Conservation (phyloP, 2,329 filamentous ascomycete genomes). For the Cytospora paraplurivora region DNA sequence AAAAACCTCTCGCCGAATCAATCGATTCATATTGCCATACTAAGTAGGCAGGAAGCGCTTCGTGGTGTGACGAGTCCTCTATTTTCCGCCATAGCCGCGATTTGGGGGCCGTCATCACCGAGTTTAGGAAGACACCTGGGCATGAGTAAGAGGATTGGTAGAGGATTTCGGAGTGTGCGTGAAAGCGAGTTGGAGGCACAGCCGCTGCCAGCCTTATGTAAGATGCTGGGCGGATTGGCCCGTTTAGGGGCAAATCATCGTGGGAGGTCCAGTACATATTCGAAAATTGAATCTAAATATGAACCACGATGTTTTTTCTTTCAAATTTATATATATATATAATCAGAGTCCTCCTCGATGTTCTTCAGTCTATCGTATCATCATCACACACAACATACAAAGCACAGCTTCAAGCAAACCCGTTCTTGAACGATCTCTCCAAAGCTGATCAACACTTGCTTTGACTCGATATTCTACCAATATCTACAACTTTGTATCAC, state of each 20-base stretch:
- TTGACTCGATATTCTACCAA: not conserved
- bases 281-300: not conserved
- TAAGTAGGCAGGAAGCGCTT: slow-evolving; percentile 1
- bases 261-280: not conserved
- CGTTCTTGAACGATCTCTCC: not conserved
- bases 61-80: slow-evolving; percentile 10
- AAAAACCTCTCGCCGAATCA: not conserved
- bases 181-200: slow-evolving; percentile 16
- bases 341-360: not conserved
- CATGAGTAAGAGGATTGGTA: not conserved
- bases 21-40: slow-evolving; percentile 15
- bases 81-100: slow-evolving; percentile 4
- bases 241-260: not conserved
- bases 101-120: slow-evolving; percentile 17
- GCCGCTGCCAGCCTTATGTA: slow-evolving; percentile 10
- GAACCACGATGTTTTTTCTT: not conserved
- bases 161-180: slow-evolving; percentile 7
- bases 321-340: slow-evolving; percentile 18
- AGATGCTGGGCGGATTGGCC: not conserved
- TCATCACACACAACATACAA: slow-evolving; percentile 11
- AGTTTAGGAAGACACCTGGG: not conserved
- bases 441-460: not conserved
- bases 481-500: not conserved
- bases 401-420: not conserved
- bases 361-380: not conserved